Conservation (phyloP, 345 rosid species). For the Sonneratia caseolaris region DNA sequence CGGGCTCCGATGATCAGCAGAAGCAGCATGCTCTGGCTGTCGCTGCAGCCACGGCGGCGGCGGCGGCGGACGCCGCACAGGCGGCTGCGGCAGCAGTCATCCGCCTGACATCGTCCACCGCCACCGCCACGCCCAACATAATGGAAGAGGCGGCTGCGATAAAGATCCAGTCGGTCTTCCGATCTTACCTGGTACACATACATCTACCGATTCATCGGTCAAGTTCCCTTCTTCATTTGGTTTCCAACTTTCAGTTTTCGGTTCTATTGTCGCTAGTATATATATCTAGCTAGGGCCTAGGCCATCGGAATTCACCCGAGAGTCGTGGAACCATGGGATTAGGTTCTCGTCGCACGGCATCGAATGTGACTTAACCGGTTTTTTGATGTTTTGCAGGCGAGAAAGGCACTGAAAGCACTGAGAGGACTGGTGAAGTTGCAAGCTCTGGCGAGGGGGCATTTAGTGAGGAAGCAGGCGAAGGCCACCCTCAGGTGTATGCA, state of each 20-base stretch:
- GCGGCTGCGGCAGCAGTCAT: conserved; percentile 48
- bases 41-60: conserved; percentile 35
- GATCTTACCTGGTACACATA: conserved; percentile 60
- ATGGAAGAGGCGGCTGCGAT: conserved; percentile 55
- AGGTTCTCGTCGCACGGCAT: background rate
- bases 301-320: background rate
- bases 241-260: too few species aligned
- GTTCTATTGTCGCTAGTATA: too few species aligned
- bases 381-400: conserved; percentile 4
- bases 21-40: conserved; percentile 38
- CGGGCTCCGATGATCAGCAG: conserved; percentile 30
- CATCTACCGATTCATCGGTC: background rate
- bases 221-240: background rate
- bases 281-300: too few species aligned
- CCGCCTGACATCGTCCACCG: conserved; percentile 23
- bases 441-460: conserved; percentile 11
- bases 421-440: conserved; percentile 15
- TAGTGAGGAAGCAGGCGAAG: conserved; percentile 10
- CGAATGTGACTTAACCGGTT: background rate
- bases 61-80: conserved; percentile 40
- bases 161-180: conserved; percentile 67
- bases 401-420: conserved; percentile 11
- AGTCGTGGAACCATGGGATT: background rate
- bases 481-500: conserved; percentile 11
- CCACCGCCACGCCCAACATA: conserved; percentile 21